Conservation (phyloP, 176 grass and related monocot genomes). For the Tillandsia fasciculata region DNA sequence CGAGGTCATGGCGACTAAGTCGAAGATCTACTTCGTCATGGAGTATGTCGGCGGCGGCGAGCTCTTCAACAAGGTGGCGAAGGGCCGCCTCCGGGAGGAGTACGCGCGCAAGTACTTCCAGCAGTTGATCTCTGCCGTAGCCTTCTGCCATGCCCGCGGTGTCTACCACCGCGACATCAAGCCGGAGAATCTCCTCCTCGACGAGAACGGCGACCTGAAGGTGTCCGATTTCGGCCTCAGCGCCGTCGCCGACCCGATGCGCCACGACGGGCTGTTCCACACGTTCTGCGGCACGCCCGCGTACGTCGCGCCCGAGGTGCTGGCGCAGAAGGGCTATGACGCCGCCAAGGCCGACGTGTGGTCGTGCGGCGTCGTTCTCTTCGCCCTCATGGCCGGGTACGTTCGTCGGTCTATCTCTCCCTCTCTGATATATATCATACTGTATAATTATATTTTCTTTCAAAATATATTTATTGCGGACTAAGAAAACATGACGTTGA, state of each 20-base stretch:
- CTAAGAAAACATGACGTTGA: too few relatives aligned
- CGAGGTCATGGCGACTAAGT: conserved; percentile 57
- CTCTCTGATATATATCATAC: too few relatives aligned
- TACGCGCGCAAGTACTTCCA: conserved; percentile 45
- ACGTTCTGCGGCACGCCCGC: conserved; percentile 47
- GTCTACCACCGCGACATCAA: conserved; percentile 76
- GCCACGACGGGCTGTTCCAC: conserved; percentile 35
- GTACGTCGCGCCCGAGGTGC: conserved; percentile 36
- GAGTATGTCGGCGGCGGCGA: conserved; percentile 52
- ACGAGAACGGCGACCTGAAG: conserved; percentile 52
- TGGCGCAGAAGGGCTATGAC: conserved; percentile 36
- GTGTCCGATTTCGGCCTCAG: conserved; percentile 60
- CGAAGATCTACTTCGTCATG: conserved; percentile 55
- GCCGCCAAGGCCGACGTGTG: conserved; percentile 41
- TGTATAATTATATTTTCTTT: too few relatives aligned
- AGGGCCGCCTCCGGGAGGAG: conserved; percentile 28
- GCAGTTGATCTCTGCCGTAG: conserved; percentile 40
- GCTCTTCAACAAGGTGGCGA: conserved; percentile 29
- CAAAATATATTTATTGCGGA: too few relatives aligned
- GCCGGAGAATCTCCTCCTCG: conserved; percentile 59
- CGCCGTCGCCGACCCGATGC: conserved; percentile 33
- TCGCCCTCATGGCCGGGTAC: conserved; percentile 29
- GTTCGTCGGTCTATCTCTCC: neutral
- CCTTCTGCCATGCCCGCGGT: conserved; percentile 53
- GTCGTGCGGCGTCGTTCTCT: conserved; percentile 54